Evolutionary conservation across 1,284 basidiomycete species (phyloP).

Genomic region (Xerocomus nothofagi): DNA sequence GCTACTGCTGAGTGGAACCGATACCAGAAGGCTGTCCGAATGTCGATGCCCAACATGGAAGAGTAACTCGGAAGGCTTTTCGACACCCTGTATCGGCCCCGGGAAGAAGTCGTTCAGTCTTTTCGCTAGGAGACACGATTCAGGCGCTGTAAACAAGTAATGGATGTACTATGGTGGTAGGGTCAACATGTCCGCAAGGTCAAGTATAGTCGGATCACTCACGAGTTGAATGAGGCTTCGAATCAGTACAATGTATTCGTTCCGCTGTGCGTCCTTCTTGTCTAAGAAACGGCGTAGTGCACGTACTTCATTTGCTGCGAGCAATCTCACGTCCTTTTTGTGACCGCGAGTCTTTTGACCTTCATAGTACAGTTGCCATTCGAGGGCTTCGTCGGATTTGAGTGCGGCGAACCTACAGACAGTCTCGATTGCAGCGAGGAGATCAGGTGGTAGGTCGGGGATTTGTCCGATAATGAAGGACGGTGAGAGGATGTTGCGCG

Average conservation of each 20-base stretch:
- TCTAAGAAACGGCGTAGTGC: slow-evolving; percentile 12
- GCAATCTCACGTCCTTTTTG: slow-evolving; percentile 13
- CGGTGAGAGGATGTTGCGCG: slow-evolving; percentile 41
- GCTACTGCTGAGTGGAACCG: slow-evolving; percentile 12
- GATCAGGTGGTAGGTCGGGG: slow-evolving; percentile 42
- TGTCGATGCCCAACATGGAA: slow-evolving; percentile 32
- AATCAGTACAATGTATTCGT: slow-evolving; percentile 39
- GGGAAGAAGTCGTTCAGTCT: slow-evolving; percentile 46
- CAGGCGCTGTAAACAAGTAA: slow-evolving; percentile 36
- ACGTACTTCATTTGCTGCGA: slow-evolving; percentile 18
- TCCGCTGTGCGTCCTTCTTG: slow-evolving; percentile 25
- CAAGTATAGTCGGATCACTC: neutral
- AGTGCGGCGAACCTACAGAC: slow-evolving; percentile 37
- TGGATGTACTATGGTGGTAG: slow-evolving; percentile 36
- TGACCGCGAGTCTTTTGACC: slow-evolving; percentile 3
- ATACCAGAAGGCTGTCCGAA: slow-evolving; percentile 24
- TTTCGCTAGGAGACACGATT: slow-evolving; percentile 35
- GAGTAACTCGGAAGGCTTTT: slow-evolving; percentile 26
- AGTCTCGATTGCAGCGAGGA: slow-evolving; percentile 42
- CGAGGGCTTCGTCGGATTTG: slow-evolving; percentile 34
- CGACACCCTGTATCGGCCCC: slow-evolving; percentile 27
- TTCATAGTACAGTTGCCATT: slow-evolving; percentile 37
- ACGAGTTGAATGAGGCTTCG: slow-evolving; percentile 27
- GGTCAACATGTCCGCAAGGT: neutral
- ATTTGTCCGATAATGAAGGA: slow-evolving; percentile 36